Conservation (phyloP, 495 filamentous ascomycete genomes). For the Amorphotheca resinae region DNA sequence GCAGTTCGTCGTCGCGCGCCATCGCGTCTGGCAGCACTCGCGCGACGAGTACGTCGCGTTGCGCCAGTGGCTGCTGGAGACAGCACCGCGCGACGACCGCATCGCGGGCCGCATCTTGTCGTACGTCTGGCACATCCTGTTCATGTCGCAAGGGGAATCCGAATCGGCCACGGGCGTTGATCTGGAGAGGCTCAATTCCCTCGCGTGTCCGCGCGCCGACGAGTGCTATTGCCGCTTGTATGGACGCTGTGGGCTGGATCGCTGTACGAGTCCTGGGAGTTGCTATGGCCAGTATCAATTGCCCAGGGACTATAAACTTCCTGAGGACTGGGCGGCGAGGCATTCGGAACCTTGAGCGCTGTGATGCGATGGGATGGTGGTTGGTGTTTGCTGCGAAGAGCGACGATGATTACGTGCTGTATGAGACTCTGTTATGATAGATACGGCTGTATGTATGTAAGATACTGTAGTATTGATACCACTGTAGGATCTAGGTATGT, state of each 20-base stretch:
- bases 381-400: too few species aligned
- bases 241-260: conserved; percentile 9
- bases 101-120: conserved; percentile 63
- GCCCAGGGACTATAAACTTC: conserved; percentile 8
- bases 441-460: too few species aligned
- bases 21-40: conserved; percentile 44
- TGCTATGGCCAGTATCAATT: conserved; percentile 10
- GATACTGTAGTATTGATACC: too few species aligned
- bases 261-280: conserved; percentile 1
- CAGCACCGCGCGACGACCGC: conserved; percentile 45
- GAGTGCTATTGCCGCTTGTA: conserved; percentile 16
- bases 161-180: background rate
- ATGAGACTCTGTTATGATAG: too few species aligned
- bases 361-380: too few species aligned
- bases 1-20: conserved; percentile 52
- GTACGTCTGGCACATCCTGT: conserved; percentile 35
- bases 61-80: conserved; percentile 54
- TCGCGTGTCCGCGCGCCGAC: conserved; percentile 7
- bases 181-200: conserved; percentile 7
- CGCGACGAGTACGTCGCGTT: conserved; percentile 46
- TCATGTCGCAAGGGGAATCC: conserved; percentile 2
- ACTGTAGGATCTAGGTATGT: too few species aligned
- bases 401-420: too few species aligned
- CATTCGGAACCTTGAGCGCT: background rate
- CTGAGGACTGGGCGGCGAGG: conserved; percentile 2